Evolutionary conservation across 371 early-diverging fungal species (phyloP), one percentile per base, ranked within the genome.

Genomic region (Mortierella sp.): DNA sequence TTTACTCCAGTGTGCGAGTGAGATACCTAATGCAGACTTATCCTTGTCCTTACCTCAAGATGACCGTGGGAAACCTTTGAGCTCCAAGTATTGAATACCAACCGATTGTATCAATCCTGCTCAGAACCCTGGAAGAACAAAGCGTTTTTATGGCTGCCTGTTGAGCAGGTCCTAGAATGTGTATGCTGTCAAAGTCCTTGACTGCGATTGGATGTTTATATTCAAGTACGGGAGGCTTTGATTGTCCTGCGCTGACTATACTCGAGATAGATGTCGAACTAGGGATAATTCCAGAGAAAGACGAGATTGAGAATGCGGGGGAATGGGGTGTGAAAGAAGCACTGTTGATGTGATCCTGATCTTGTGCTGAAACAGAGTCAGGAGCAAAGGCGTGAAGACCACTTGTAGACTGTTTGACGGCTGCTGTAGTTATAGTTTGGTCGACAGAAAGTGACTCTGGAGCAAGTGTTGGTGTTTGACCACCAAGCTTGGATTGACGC

Each of bases 11-110:
- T 36, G 24, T 41, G 47, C 45, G 43, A 21, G 43, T 21, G 9
- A 43, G 21, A 41, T 7, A 8, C n/a, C 43, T 24, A 41, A 24
- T 33, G 22, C 15, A 22, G 1, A 6, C 45, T 38, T 24, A 58
- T 45, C 22, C 58, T 8, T 43, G 33, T 63, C 8, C 81, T 84
- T 83, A 88, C 90, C 86, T 70, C 40, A 85, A 83, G 60, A 77
- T 81, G 33, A 86, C 77, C 33, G 84, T 63, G 38, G 88, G 88
- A 60, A 86, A 88, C 70, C 88, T 90, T 52, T 86, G 76, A n/a
- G 60, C 67, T 13, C 80, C 74, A 32, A 90, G 65, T 38, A 90
- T 84, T 7, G 81, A 58, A 57, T 70, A 79, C 88, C 88, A 88
- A 45, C 80, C 76, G n/a, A 85, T 77, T 32, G 81, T 72, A 70